Conservation (phyloP, 495 filamentous ascomycete species). For the Aspergillus affinis region DNA sequence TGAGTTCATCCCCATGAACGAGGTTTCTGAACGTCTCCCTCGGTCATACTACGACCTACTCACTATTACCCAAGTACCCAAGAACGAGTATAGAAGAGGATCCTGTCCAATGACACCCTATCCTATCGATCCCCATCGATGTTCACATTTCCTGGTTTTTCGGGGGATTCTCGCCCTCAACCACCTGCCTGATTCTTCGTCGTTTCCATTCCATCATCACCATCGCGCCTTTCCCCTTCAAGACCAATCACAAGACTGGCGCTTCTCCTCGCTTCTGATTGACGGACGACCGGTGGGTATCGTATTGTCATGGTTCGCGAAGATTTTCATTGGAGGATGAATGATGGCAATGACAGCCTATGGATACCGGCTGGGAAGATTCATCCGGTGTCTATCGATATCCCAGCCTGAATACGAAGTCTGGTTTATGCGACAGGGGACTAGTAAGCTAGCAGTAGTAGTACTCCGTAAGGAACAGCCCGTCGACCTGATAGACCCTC, state of each 20-base stretch:
- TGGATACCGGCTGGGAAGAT: background rate
- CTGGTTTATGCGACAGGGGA: background rate
- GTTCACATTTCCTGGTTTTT: background rate
- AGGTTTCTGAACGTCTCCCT: background rate
- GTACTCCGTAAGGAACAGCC: too few species aligned
- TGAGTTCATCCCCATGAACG: background rate
- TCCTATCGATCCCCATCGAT: background rate
- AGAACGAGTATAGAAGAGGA: background rate
- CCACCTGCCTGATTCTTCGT: constrained; percentile 1
- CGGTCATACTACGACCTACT: background rate
- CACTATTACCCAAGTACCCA: background rate
- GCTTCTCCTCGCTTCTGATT: constrained; percentile 19
- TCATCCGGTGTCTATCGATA: background rate
- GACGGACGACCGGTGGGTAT: constrained; percentile 8
- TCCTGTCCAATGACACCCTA: background rate
- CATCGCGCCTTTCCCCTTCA: constrained; percentile 19
- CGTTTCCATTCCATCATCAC: constrained; percentile 9
- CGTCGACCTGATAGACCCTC: background rate
- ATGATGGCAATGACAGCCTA: background rate
- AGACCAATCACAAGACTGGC: constrained; percentile 23
- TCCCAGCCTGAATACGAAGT: background rate
- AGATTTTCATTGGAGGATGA: background rate
- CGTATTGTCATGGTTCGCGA: constrained; percentile 13
- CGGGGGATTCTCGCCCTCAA: background rate
- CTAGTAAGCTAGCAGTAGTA: background rate